Percentiles rank a stretch among this genome's conserved stretches.
Conservation (phyloP, 2,329 filamentous ascomycete genomes). For the Cordyceps tenuipes region DNA sequence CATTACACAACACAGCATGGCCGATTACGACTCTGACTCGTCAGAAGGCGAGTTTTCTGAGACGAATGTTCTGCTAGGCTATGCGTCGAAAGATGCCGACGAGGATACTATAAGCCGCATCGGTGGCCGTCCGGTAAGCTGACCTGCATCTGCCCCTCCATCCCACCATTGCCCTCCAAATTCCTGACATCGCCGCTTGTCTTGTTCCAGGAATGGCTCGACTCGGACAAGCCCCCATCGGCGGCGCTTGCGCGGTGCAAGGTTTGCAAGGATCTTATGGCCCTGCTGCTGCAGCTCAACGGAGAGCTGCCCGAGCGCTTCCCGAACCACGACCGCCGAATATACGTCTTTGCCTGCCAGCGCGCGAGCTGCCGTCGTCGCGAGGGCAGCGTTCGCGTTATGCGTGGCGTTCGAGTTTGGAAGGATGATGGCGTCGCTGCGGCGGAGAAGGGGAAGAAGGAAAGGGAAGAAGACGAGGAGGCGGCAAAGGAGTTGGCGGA, state of each 20-base stretch:
- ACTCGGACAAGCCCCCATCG: constrained; percentile 60
- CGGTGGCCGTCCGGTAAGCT: constrained; percentile 73
- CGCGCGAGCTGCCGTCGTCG: constrained; percentile 73
- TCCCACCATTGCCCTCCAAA: neutral
- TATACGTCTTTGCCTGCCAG: constrained; percentile 81
- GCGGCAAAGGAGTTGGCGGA: constrained; percentile 16
- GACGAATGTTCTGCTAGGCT: constrained; percentile 85
- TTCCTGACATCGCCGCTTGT: neutral
- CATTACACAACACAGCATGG: constrained; percentile 42
- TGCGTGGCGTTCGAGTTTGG: constrained; percentile 59
- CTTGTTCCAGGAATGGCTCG: constrained; percentile 67
- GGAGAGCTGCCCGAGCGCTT: constrained; percentile 82
- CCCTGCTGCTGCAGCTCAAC: constrained; percentile 81
- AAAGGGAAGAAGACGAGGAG: constrained; percentile 24
- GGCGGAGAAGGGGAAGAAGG: constrained; percentile 22
- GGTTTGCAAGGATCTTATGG: constrained; percentile 76
- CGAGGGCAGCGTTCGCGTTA: constrained; percentile 67
- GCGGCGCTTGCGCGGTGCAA: constrained; percentile 76
- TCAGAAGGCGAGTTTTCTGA: constrained; percentile 63
- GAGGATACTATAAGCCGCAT: constrained; percentile 82
- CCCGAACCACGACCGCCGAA: constrained; percentile 73
- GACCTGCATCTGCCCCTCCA: neutral
- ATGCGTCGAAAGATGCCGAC: constrained; percentile 69
- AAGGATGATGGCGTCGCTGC: constrained; percentile 27
- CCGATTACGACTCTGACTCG: constrained; percentile 80